Evolutionary conservation across 148 eudicot species (phyloP).

Genomic region (Chenopodium album): DNA sequence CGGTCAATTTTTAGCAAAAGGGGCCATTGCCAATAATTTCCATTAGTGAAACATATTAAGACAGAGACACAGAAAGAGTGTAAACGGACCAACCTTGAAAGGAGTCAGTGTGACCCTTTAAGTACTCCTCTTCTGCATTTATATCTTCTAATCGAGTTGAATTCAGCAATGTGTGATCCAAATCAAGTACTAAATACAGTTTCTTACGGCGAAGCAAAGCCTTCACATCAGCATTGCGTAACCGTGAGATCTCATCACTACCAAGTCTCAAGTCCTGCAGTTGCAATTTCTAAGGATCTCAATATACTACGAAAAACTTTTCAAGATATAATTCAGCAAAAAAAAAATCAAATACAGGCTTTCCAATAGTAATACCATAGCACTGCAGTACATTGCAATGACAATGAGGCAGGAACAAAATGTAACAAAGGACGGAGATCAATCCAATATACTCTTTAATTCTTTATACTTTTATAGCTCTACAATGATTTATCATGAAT

Average conservation of each 20-base stretch:
- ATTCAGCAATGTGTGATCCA: conserved; percentile 91
- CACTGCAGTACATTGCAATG: neutral
- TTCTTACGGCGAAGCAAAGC: conserved; percentile 57
- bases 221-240: conserved; percentile 66
- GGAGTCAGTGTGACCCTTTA: conserved; percentile 47
- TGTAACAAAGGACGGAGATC: neutral
- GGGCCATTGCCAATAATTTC: neutral
- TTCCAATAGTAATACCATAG: neutral
- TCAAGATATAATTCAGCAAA: neutral
- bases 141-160: conserved; percentile 69
- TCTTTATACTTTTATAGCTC: too few species aligned
- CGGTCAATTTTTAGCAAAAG: neutral
- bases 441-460: neutral
- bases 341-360: neutral
- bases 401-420: neutral
- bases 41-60: neutral
- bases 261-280: conserved; percentile 70
- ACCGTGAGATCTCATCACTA: conserved; percentile 60
- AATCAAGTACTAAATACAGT: conserved; percentile 81
- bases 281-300: neutral
- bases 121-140: conserved; percentile 61
- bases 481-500: too few species aligned
- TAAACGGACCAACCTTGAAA: conserved; percentile 51
- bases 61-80: neutral
- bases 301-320: neutral